phyloP scores from a whole-genome alignment of 1,284 basidiomycete genomes.

The Cryptococcus sp. region DNA sequence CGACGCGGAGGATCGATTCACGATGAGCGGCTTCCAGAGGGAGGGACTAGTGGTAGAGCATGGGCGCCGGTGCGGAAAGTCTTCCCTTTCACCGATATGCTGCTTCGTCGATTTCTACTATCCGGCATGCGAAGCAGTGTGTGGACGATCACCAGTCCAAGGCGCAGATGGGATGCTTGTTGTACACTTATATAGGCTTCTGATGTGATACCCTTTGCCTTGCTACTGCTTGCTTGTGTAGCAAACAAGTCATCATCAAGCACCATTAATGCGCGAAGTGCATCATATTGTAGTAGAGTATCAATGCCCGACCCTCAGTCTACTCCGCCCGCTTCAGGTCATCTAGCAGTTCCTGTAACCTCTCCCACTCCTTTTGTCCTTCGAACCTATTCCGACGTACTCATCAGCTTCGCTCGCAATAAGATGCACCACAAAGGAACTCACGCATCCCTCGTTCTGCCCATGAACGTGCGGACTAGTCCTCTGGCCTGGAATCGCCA shows the following conservation, averaged over 20 bases:
- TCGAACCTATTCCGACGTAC: conserved; percentile 60
- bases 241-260: background rate
- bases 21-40: no score
- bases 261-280: background rate
- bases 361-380: conserved; percentile 80
- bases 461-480: conserved; percentile 84
- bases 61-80: no score
- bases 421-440: conserved; percentile 13
- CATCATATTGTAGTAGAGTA: background rate
- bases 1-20: no score
- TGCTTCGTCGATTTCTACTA: no score
- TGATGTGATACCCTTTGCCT: no score
- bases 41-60: no score
- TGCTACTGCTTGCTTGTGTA: no score
- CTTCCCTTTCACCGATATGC: no score
- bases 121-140: no score
- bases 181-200: no score
- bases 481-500: conserved; percentile 88
- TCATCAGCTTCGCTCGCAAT: background rate
- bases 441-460: conserved; percentile 57
- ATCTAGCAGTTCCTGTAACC: conserved; percentile 61
- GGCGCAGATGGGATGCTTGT: no score
- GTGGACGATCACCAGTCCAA: no score
- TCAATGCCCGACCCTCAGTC: background rate
- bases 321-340: conserved; percentile 50